Conservation (phyloP, 2,329 filamentous ascomycete species). For the Penicillium frequentans region DNA sequence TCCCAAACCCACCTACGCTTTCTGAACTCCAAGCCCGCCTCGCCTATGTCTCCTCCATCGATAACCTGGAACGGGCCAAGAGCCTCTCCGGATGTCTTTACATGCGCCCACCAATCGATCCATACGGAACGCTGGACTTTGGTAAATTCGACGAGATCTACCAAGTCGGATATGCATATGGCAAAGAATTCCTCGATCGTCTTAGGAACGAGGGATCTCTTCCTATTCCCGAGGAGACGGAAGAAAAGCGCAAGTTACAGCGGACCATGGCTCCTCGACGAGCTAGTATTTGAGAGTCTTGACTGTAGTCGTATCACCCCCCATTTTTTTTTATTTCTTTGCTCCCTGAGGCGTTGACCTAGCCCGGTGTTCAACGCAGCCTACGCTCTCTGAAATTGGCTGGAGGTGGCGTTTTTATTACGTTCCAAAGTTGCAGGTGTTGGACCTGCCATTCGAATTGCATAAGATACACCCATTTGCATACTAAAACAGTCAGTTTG, state of each 20-base stretch:
- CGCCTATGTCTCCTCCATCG: conserved; percentile 92
- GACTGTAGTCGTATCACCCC: not conserved
- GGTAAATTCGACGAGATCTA: conserved; percentile 98
- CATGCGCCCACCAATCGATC: conserved; percentile 92
- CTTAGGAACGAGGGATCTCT: conserved; percentile 77
- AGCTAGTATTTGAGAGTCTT: conserved; percentile 62
- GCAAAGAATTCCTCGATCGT: conserved; percentile 73
- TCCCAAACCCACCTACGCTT: conserved; percentile 89
- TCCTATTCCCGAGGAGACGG: conserved; percentile 68
- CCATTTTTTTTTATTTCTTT: not conserved
- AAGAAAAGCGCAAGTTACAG: conserved; percentile 73
- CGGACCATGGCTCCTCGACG: conserved; percentile 77
- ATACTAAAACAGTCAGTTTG: not conserved
- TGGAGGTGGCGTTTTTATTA: not conserved
- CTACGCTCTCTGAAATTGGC: not conserved
- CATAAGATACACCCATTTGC: not conserved
- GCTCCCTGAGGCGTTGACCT: not conserved
- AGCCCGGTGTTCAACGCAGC: not conserved
- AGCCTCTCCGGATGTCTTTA: conserved; percentile 87
- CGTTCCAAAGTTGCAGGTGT: not conserved
- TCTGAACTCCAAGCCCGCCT: conserved; percentile 94
- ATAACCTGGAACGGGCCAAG: conserved; percentile 92
- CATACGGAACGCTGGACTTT: conserved; percentile 93
- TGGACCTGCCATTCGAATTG: not conserved
- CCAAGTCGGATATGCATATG: conserved; percentile 81